These are phyloP conservation scores for Mycena vitilis DNA, from an alignment of 768 basidiomycete genomes.

Conservation along the genomic window DNA sequence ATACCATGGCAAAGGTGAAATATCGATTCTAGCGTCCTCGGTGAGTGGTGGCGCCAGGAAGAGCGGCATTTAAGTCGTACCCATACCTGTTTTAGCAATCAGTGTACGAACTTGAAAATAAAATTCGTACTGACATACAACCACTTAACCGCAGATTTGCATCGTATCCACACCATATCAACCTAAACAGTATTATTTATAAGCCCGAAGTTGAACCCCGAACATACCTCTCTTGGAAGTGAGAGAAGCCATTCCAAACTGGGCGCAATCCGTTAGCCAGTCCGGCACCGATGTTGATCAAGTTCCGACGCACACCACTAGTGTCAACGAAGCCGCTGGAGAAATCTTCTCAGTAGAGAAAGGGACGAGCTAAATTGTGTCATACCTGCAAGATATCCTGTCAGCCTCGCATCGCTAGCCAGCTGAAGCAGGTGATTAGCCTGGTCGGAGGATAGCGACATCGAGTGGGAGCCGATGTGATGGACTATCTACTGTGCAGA, in stretches of 20 bases:
- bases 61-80: not conserved
- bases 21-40: not conserved
- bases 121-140: not conserved
- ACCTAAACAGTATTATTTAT: not conserved
- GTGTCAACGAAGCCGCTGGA: not conserved
- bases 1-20: not conserved
- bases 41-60: not conserved
- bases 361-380: not conserved
- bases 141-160: not conserved
- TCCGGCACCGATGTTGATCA: not conserved
- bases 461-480: not conserved
- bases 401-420: not conserved
- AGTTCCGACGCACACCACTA: not conserved
- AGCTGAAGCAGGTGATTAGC: not conserved
- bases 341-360: not conserved
- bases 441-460: not conserved
- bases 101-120: not conserved
- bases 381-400: not conserved
- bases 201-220: not conserved
- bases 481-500: too few species aligned
- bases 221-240: not conserved
- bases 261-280: not conserved
- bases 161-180: not conserved
- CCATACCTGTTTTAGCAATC: not conserved
- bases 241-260: conserved; percentile 5